Base-by-base conservation (phyloP, 2,329 filamentous ascomycete species). In the Cucurbitaria berberidis region DNA sequence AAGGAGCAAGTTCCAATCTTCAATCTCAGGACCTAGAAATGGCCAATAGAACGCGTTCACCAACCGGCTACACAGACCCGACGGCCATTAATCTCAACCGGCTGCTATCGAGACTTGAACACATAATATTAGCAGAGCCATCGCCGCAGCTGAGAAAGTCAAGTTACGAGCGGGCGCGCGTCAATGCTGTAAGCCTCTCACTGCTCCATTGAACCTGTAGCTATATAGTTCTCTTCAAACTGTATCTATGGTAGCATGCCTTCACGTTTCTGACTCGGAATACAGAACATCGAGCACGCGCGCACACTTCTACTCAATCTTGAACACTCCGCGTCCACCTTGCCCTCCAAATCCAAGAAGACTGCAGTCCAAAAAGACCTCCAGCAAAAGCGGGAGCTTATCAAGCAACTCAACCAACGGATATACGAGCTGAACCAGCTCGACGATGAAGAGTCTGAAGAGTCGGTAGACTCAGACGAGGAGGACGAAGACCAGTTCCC, bases 231-330 rank as follows among this genome's bases (percentile, higher is more conserved):
- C 10, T 11, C 32, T 18, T 39, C 3, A 3, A 11, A 6, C 15
- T 26, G 36, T 10, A 10, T 39, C 8, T 2, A 5, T 22, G 3
- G 36, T 42, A 38, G 15, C 15, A 16, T 16, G 15, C 7, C 26
- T 26, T 22, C 24, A 30, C 8, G 27, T 22, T 36, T n/a, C 59
- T 60, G 15, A 64, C 13, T 3, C 2, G 4, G 26, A 19, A 5
- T 8, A 16, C 10, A 90, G 85, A 93, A 91, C 66, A 79, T 93
- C 55, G 84, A 89, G 61, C 85, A 89, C 70, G 89, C 90, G 18
- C 85, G 86, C 35, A 82, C 81, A 0, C 81, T 90, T 26, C 84
- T 93, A 50, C 82, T 88, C 18, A 86, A 82, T 53, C 82, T 91
- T 36, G 90, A 92, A 70, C 88, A 90, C 64, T 85, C 89, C 62